Percentiles rank a stretch among this genome's conserved stretches.
Conservation (phyloP, 2,329 filamentous ascomycete species). For the Podosphaera aphanis region DNA sequence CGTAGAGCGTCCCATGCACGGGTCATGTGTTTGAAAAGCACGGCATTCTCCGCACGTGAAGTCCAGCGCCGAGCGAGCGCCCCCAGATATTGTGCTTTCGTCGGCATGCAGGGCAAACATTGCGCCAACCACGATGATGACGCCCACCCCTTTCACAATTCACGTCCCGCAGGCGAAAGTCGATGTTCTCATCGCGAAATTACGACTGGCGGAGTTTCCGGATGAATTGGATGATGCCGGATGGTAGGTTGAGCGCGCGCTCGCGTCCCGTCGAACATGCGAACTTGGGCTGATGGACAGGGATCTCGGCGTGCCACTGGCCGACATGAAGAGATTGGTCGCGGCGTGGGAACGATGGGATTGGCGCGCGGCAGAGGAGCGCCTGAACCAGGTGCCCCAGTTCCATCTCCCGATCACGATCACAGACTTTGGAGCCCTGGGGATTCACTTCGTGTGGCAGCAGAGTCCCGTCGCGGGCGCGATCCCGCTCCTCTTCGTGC, state of each 20-base stretch:
- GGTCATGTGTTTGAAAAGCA: no score
- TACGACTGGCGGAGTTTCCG: slow-evolving; percentile 28
- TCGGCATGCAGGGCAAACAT: background rate
- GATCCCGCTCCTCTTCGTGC: slow-evolving; percentile 35
- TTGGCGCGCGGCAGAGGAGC: slow-evolving; percentile 35
- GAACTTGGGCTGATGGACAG: background rate
- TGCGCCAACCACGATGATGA: slow-evolving; percentile 3
- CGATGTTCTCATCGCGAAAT: slow-evolving; percentile 29
- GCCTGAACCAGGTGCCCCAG: slow-evolving; percentile 34
- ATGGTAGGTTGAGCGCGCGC: slow-evolving; percentile 17
- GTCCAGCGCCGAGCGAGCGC: no score
- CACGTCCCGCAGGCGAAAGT: slow-evolving; percentile 27
- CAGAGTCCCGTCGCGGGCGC: slow-evolving; percentile 24
- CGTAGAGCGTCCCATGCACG: no score
- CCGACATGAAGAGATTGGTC: slow-evolving; percentile 34
- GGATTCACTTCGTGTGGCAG: slow-evolving; percentile 42
- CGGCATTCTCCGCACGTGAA: no score
- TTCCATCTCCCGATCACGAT: slow-evolving; percentile 29
- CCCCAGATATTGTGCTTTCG: no score
- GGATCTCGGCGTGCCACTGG: slow-evolving; percentile 33
- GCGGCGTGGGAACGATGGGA: slow-evolving; percentile 35
- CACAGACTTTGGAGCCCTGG: slow-evolving; percentile 32
- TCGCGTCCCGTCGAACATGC: no score
- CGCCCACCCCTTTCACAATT: slow-evolving; percentile 22
- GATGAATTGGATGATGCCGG: slow-evolving; percentile 27